A percentile compares a stretch with the other conserved stretches of the same genome.
phyloP scores from a whole-genome alignment of 495 filamentous ascomycete genomes.

The Hypoxylon lienhwacheense region DNA sequence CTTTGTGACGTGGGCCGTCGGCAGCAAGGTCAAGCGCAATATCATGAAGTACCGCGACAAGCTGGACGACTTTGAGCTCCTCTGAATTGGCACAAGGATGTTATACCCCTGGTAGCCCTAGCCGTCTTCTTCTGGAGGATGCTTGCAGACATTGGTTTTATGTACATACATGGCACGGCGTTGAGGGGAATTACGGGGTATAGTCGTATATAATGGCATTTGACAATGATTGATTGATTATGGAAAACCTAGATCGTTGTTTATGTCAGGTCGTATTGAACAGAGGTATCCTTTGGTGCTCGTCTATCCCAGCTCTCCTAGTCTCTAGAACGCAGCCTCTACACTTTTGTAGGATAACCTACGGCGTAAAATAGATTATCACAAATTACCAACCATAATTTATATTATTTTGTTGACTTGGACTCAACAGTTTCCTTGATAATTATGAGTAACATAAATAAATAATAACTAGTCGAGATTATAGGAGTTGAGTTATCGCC shows the following conservation, averaged over 20 bases:
- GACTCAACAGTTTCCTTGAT: too few species aligned
- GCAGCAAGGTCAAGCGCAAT: conserved; percentile 93
- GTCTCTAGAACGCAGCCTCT: too few species aligned
- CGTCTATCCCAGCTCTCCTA: too few species aligned
- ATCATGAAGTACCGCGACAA: conserved; percentile 93
- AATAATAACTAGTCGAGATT: too few species aligned
- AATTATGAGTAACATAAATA: too few species aligned
- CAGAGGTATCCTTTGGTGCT: too few species aligned
- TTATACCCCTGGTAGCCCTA: not conserved
- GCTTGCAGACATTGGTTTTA: not conserved
- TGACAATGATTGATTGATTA: not conserved
- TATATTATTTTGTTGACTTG: too few species aligned
- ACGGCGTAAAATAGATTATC: too few species aligned
- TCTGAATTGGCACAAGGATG: conserved; percentile 48
- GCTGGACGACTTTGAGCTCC: conserved; percentile 92
- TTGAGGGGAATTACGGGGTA: not conserved
- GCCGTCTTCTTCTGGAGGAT: not conserved
- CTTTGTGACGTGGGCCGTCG: conserved; percentile 95
- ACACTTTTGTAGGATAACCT: too few species aligned
- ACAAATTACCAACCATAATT: too few species aligned
- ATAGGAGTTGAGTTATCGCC: too few species aligned
- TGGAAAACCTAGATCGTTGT: not conserved
- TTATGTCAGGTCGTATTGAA: too few species aligned
- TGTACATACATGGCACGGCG: conserved; percentile 29
- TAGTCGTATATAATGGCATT: not conserved